Percentiles rank a stretch among this genome's conserved stretches.
Conservation (phyloP, 2,329 filamentous ascomycete genomes). For the Cercospora janseana region DNA sequence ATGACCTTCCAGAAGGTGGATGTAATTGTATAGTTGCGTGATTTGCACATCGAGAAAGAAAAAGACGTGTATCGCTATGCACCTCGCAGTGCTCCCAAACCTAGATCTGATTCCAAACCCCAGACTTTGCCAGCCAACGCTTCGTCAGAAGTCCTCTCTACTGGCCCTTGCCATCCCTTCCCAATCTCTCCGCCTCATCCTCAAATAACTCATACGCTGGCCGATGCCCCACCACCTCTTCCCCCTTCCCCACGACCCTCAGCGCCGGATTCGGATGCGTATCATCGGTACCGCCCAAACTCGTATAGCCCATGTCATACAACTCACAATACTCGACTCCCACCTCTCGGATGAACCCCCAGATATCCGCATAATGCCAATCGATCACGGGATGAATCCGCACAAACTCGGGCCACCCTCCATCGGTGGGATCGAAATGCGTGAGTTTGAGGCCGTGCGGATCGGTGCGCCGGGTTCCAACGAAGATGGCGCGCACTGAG, state of each 20-base stretch:
- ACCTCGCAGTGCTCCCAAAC: too few relatives aligned
- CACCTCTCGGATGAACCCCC: constrained; percentile 80
- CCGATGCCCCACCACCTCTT: constrained; percentile 50
- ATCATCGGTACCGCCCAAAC: constrained; percentile 83
- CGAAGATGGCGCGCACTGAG: constrained; percentile 73
- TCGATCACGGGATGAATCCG: constrained; percentile 93
- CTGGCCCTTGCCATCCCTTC: constrained; percentile 56
- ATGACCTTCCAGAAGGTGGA: background rate
- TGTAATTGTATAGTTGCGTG: background rate
- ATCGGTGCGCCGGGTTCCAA: constrained; percentile 86
- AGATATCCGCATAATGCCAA: constrained; percentile 95
- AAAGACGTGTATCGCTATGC: constrained; percentile 1
- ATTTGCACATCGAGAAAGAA: background rate
- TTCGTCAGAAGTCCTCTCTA: too few relatives aligned
- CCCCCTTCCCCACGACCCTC: constrained; percentile 38
- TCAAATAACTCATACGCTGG: constrained; percentile 53
- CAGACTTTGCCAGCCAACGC: background rate
- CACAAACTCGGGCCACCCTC: constrained; percentile 89
- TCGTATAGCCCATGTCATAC: constrained; percentile 88
- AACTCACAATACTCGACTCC: constrained; percentile 79
- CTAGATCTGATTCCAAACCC: background rate
- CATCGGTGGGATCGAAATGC: constrained; percentile 83
- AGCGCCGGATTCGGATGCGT: constrained; percentile 85
- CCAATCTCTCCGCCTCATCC: constrained; percentile 76
- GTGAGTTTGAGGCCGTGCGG: constrained; percentile 78